Conservation (phyloP, 2,329 filamentous ascomycete genomes). For the Exophiala calicioides region DNA sequence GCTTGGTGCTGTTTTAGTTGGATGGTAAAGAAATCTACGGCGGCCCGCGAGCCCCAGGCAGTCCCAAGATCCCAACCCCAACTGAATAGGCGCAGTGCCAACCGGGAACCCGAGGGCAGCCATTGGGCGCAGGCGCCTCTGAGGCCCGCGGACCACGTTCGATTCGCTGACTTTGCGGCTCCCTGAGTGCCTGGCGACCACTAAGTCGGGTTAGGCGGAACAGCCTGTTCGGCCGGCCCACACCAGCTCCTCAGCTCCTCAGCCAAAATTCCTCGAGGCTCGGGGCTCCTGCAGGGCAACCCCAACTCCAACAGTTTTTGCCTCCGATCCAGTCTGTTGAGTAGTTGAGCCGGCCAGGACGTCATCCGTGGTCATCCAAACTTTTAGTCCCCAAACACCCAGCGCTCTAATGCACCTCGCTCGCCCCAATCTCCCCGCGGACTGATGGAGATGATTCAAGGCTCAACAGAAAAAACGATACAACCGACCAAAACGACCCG, state of each 20-base stretch:
- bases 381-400: constrained; percentile 7
- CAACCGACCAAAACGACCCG: neutral
- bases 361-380: constrained; percentile 11
- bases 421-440: constrained; percentile 15
- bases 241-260: constrained; percentile 12
- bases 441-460: constrained; percentile 14
- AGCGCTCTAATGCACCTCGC: constrained; percentile 5
- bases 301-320: constrained; percentile 24
- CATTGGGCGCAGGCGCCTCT: constrained; percentile 10
- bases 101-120: constrained; percentile 9
- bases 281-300: too few species aligned
- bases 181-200: too few species aligned
- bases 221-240: constrained; percentile 9
- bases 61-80: too few species aligned
- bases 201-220: too few species aligned
- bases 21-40: too few species aligned
- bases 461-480: too few species aligned
- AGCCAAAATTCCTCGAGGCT: too few species aligned
- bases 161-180: too few species aligned
- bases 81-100: constrained; percentile 13
- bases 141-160: constrained; percentile 21
- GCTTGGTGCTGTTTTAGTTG: too few species aligned
- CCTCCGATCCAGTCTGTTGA: neutral
- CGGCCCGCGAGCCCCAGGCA: too few species aligned
- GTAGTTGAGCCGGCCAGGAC: constrained; percentile 17